Evolutionary conservation across 441 rosid genomes (phyloP), one percentile per base, ranked within the genome.

Genomic region (Codiaeum variegatum): DNA sequence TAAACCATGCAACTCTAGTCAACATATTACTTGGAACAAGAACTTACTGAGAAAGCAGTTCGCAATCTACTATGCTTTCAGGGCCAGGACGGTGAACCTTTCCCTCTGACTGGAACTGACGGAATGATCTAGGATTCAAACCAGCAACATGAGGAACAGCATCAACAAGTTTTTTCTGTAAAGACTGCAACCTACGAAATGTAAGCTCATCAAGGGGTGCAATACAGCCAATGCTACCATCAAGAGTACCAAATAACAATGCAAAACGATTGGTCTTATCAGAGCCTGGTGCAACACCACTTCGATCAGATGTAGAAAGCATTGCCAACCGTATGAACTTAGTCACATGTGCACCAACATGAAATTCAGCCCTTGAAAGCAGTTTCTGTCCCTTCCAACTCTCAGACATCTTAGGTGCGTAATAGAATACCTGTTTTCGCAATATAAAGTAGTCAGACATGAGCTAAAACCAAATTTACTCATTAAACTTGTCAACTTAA

Each of bases 321-420:
- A 93, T 95, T 82, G 89, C 93, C 78, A 95, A 79, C 78, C 99
- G 86, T 79, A 89, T 80, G 86, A 95, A 95, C 85, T 91, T 95
- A 31, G 96, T 85, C 70, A 95, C 90, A 72, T 87, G 97, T 68
- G 99, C 90, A 62, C 97, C 98, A 0, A 87, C 91, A 69, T 95
- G 99, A 88, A 95, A 93, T 78, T 95, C 99, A 5, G 92, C 97
- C 85, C 95, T 91, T 29, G 97, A 85, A 54, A 95, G 98, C 82
- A 95, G 93, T 82, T 95, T 95, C 81, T 87, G 95, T 66, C 99
- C 99, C 75, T 93, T 95, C 99, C 98, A 91, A 79, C 98, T 95
- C 88, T 95, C 99, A 0, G 94, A 85, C 89, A 90, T 88, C 90
- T 93, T 95, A 31, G 97, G 99, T 59, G 97, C 98, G 74, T 85